These are phyloP conservation scores for Xylona heveae DNA, from an alignment of 495 filamentous ascomycete genomes.

Conservation along the genomic window DNA sequence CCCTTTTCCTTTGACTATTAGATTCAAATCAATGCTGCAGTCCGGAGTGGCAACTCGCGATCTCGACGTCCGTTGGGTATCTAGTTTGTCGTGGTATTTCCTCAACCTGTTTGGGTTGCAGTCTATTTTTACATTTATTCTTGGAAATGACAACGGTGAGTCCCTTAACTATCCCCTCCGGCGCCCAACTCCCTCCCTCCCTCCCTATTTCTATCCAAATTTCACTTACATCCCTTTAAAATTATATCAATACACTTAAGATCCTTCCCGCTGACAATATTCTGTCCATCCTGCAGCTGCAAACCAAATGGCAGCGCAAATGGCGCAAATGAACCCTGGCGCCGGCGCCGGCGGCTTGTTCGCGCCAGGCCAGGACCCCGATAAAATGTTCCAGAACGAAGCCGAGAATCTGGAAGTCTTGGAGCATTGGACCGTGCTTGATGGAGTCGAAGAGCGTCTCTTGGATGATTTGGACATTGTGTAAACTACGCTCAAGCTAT, in stretches of 20 bases:
- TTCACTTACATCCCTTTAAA: background rate
- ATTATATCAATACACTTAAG: slow-evolving; percentile 2
- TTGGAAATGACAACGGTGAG: slow-evolving; percentile 88
- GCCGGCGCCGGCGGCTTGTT: slow-evolving; percentile 49
- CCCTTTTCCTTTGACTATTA: slow-evolving; percentile 92
- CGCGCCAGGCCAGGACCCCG: slow-evolving; percentile 81
- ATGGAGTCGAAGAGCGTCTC: slow-evolving; percentile 69
- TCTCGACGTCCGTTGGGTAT: slow-evolving; percentile 95
- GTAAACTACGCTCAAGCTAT: too few relatives aligned
- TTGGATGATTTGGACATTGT: slow-evolving; percentile 18
- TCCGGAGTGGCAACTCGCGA: slow-evolving; percentile 88
- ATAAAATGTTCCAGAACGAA: slow-evolving; percentile 80
- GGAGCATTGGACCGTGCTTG: slow-evolving; percentile 76
- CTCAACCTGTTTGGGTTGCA: slow-evolving; percentile 90
- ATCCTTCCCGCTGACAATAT: slow-evolving; percentile 5
- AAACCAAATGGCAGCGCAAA: slow-evolving; percentile 85
- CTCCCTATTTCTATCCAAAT: background rate
- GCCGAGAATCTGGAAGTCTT: slow-evolving; percentile 89
- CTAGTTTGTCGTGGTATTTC: slow-evolving; percentile 96
- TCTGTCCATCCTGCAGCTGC: slow-evolving; percentile 40
- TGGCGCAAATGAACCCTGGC: slow-evolving; percentile 59
- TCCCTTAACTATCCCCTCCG: slow-evolving; percentile 4
- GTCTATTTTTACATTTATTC: slow-evolving; percentile 91
- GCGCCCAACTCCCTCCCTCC: background rate
- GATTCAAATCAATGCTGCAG: slow-evolving; percentile 98